Percentiles rank a stretch among this genome's conserved stretches.
Conservation (phyloP, 2,329 filamentous ascomycete species). For the Curvularia verruculosa region DNA sequence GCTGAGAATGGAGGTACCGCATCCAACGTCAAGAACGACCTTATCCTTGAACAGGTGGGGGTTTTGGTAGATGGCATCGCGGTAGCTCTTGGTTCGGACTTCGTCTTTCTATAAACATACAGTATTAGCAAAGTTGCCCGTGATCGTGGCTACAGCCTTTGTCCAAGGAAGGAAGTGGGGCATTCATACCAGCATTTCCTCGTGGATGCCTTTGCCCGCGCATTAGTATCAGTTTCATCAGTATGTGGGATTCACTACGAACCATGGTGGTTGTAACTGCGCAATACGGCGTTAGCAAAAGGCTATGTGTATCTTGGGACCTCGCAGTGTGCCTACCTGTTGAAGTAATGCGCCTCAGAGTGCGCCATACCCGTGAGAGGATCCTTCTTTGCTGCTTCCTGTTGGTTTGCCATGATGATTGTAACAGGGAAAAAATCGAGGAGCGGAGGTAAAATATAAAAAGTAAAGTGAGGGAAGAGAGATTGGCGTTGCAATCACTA, state of each 20-base stretch:
- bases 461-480: conserved; percentile 12
- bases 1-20: conserved; percentile 96
- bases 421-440: conserved; percentile 4
- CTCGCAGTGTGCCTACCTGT: conserved; percentile 68
- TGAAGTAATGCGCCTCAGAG: conserved; percentile 99
- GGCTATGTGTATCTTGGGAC: conserved; percentile 23
- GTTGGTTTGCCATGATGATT: conserved; percentile 35
- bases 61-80: conserved; percentile 97
- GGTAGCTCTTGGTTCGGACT: conserved; percentile 94
- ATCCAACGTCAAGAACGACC: conserved; percentile 95
- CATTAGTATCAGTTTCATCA: conserved; percentile 47
- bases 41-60: conserved; percentile 91
- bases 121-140: conserved; percentile 16
- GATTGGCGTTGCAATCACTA: conserved; percentile 18
- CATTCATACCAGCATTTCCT: conserved; percentile 90
- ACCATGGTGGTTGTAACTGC: conserved; percentile 98
- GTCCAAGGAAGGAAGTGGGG: conserved; percentile 6
- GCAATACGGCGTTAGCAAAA: conserved; percentile 46
- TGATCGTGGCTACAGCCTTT: conserved; percentile 13
- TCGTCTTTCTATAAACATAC: conserved; percentile 84
- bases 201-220: conserved; percentile 77
- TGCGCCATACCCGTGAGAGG: conserved; percentile 76
- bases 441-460: conserved; percentile 7
- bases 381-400: conserved; percentile 37
- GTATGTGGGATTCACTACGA: conserved; percentile 52